Conservation (phyloP, 345 rosid genomes). For the Theobroma cacao region DNA sequence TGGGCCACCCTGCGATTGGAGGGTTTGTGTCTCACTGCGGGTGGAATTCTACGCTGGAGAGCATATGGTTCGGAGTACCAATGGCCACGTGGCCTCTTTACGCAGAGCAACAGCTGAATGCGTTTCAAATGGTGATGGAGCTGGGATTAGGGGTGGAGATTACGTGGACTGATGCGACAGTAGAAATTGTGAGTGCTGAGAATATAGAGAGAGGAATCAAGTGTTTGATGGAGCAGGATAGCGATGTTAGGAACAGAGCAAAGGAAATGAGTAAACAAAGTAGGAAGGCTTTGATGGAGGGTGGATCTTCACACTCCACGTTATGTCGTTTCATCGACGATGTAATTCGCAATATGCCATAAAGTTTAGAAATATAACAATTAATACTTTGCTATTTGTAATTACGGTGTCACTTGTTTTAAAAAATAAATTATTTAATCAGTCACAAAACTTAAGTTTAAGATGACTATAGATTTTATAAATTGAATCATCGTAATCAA, state of each 20-base stretch:
- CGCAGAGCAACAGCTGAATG: conserved; percentile 40
- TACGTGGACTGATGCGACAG: conserved; percentile 17
- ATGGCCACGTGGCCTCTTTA: conserved; percentile 34
- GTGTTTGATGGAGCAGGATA: conserved; percentile 25
- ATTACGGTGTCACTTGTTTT: too few species aligned
- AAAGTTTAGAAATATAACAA: too few species aligned
- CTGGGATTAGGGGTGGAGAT: conserved; percentile 33
- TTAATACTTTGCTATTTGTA: too few species aligned
- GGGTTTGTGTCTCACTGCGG: conserved; percentile 55
- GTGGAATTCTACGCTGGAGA: conserved; percentile 47
- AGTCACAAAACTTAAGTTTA: too few species aligned
- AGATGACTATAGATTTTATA: too few species aligned
- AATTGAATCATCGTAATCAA: too few species aligned
- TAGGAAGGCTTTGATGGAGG: conserved; percentile 21
- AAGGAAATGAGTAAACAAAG: conserved; percentile 24
- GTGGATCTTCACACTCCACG: conserved; percentile 36
- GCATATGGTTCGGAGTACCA: conserved; percentile 37
- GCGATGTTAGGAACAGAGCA: conserved; percentile 8
- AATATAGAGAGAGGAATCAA: conserved; percentile 34
- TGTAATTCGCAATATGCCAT: background rate
- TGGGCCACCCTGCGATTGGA: conserved; percentile 19
- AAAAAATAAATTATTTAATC: too few species aligned
- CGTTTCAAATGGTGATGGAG: conserved; percentile 28
- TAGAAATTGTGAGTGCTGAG: background rate
- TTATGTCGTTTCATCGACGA: conserved; percentile 14